Conservation (phyloP, 495 filamentous ascomycete species). For the Neurospora tetrasperma region DNA sequence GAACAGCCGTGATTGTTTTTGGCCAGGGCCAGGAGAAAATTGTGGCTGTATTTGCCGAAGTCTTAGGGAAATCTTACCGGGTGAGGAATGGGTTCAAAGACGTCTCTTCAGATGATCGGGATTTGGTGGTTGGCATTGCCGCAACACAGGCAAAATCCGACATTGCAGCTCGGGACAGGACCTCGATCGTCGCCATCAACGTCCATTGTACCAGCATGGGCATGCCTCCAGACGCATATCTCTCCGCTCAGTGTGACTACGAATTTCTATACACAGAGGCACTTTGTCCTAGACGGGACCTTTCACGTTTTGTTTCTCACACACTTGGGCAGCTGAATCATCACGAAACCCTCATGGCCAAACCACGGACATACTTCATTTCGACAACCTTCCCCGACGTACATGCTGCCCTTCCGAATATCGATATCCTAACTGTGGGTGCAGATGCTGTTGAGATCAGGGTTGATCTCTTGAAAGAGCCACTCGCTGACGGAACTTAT, state of each 20-base stretch:
- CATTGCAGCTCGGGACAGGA: slow-evolving; percentile 40
- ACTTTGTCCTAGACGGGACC: slow-evolving; percentile 62
- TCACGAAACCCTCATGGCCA: slow-evolving; percentile 64
- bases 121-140: slow-evolving; percentile 48
- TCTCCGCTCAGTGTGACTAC: slow-evolving; percentile 61
- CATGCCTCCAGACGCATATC: slow-evolving; percentile 51
- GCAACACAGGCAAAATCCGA: slow-evolving; percentile 42
- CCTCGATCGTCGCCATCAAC: slow-evolving; percentile 53
- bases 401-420: slow-evolving; percentile 68
- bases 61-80: slow-evolving; percentile 56
- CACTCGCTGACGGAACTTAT: slow-evolving; percentile 43
- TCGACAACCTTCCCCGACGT: slow-evolving; percentile 83
- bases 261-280: slow-evolving; percentile 70
- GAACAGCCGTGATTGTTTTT: slow-evolving; percentile 51
- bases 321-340: slow-evolving; percentile 65
- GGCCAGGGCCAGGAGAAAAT: slow-evolving; percentile 52
- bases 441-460: slow-evolving; percentile 75
- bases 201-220: slow-evolving; percentile 62
- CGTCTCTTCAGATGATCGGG: slow-evolving; percentile 38
- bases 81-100: slow-evolving; percentile 43
- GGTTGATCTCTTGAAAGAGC: slow-evolving; percentile 71
- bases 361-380: slow-evolving; percentile 69
- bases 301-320: slow-evolving; percentile 66
- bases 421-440: slow-evolving; percentile 76
- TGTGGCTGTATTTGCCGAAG: slow-evolving; percentile 56